phyloP scores from a whole-genome alignment of 2,329 filamentous ascomycete species.

The Monosporascus sp. region DNA sequence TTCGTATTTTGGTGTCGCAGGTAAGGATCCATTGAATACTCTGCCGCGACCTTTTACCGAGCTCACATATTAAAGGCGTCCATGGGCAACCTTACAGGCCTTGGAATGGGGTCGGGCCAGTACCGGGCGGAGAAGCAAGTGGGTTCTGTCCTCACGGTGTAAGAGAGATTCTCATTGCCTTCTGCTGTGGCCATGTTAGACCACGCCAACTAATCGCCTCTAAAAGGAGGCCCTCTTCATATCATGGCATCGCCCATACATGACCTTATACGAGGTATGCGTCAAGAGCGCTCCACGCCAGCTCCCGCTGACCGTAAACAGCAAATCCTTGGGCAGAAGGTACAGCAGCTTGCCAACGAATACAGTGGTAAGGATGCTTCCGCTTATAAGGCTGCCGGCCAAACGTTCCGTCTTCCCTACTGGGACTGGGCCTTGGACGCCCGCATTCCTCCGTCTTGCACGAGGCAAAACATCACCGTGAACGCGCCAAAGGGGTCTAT shows the following conservation, averaged over 20 bases:
- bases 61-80: constrained; percentile 14
- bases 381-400: constrained; percentile 39
- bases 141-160: constrained; percentile 34
- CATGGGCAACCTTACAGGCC: constrained; percentile 34
- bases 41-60: neutral
- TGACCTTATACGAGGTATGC: constrained; percentile 49
- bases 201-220: neutral
- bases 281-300: neutral
- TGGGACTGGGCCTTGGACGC: constrained; percentile 49
- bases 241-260: constrained; percentile 52
- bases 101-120: constrained; percentile 35
- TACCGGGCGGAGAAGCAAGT: constrained; percentile 17
- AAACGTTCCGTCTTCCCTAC: constrained; percentile 42
- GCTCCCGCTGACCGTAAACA: constrained; percentile 19
- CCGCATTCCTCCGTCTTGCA: constrained; percentile 37
- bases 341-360: constrained; percentile 38
- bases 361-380: constrained; percentile 32
- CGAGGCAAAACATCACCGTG: constrained; percentile 31
- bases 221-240: constrained; percentile 43
- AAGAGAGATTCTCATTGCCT: constrained; percentile 11
- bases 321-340: constrained; percentile 47
- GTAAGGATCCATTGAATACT: constrained; percentile 24
- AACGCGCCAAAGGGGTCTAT: constrained; percentile 35
- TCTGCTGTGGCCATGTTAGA: neutral
- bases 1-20: constrained; percentile 47